phyloP scores from a whole-genome alignment of 345 rosid genomes.

The Eutrema yunnanense region DNA sequence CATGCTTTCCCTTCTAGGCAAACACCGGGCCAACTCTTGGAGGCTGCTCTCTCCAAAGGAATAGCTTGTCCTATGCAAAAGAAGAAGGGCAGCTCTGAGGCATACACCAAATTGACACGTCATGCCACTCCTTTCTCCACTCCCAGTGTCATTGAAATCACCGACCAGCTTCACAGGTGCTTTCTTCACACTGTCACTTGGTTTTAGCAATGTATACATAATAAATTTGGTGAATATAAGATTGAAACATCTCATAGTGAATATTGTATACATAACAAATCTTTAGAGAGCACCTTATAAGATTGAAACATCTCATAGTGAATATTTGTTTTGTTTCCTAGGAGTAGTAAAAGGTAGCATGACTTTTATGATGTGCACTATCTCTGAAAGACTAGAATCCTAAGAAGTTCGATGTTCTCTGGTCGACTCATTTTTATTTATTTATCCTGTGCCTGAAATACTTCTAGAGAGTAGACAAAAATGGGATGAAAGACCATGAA shows the following conservation, averaged over 20 bases:
- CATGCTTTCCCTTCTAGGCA: slow-evolving; percentile 93
- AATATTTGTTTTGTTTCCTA: not conserved
- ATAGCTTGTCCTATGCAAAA: slow-evolving; percentile 50
- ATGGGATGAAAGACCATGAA: not conserved
- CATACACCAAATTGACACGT: slow-evolving; percentile 49
- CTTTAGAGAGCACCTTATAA: not conserved
- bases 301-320: no score
- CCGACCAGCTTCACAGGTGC: slow-evolving; percentile 82
- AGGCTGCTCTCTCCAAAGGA: slow-evolving; percentile 84
- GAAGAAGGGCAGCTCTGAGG: slow-evolving; percentile 23
- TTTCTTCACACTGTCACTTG: not conserved
- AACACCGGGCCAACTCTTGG: slow-evolving; percentile 88
- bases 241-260: no score
- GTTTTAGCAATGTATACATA: not conserved
- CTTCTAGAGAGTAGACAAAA: not conserved
- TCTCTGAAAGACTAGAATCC: not conserved
- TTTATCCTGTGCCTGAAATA: not conserved
- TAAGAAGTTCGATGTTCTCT: not conserved
- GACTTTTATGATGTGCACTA: not conserved
- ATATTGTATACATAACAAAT: no score
- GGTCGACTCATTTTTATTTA: not conserved
- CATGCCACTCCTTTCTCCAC: slow-evolving; percentile 88
- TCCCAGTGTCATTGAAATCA: slow-evolving; percentile 55
- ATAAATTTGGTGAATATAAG: no score
- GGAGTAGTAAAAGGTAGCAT: not conserved